A percentile compares a stretch with the other conserved stretches of the same genome.
Conservation (phyloP, 2,329 filamentous ascomycete species). For the Aspergillus sp. region DNA sequence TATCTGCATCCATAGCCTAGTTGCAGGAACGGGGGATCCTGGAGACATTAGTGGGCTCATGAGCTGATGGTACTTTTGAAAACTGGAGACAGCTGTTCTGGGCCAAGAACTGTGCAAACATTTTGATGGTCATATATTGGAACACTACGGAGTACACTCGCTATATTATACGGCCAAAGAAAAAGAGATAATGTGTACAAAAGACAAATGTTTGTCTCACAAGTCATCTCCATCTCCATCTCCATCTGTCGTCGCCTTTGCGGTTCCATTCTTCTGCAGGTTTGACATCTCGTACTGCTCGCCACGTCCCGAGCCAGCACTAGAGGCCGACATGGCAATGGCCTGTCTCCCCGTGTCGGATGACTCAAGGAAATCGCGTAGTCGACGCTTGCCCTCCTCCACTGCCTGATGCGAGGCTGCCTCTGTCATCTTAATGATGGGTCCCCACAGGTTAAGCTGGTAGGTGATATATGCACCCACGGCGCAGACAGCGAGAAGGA, state of each 20-base stretch:
- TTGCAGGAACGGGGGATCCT: no score
- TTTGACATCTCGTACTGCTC: slow-evolving; percentile 58
- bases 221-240: slow-evolving; percentile 32
- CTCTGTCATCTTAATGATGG: slow-evolving; percentile 91
- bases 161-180: no score
- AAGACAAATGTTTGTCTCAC: slow-evolving; percentile 14
- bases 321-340: slow-evolving; percentile 63
- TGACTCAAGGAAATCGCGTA: slow-evolving; percentile 83
- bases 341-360: slow-evolving; percentile 82
- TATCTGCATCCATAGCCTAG: no score
- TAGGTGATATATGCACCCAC: slow-evolving; percentile 84
- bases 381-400: slow-evolving; percentile 85
- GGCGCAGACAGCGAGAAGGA: slow-evolving; percentile 73
- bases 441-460: slow-evolving; percentile 89
- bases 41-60: no score
- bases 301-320: slow-evolving; percentile 27
- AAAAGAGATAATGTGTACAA: neutral
- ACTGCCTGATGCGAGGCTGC: slow-evolving; percentile 81
- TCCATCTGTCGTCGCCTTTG: slow-evolving; percentile 12
- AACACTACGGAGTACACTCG: no score
- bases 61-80: no score
- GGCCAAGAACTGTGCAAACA: no score
- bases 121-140: no score
- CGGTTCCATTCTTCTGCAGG: slow-evolving; percentile 23
- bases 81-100: no score